Percentiles rank a stretch among this genome's conserved stretches.
Evolutionary conservation across 2,329 filamentous ascomycete genomes (phyloP).

Genomic region (Penicillium occitanis): DNA sequence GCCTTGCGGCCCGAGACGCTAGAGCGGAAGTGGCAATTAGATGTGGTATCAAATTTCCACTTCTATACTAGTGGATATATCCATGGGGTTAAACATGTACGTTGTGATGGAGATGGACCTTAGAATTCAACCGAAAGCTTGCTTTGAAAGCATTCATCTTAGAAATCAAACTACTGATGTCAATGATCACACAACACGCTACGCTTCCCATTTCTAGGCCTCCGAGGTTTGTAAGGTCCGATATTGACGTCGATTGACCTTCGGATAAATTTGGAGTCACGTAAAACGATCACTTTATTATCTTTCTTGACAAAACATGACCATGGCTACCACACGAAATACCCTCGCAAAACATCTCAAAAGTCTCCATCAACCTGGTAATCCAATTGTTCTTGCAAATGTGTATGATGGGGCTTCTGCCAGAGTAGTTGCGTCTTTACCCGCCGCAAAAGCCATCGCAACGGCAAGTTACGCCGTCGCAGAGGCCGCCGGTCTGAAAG

Average conservation of each 20-base stretch:
- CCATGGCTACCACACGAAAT: background rate
- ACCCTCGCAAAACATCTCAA: background rate
- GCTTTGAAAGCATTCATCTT: background rate
- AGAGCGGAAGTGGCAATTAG: background rate
- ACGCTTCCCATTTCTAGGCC: background rate
- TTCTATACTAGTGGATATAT: background rate
- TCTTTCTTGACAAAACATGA: background rate
- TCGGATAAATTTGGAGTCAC: background rate
- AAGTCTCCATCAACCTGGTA: background rate
- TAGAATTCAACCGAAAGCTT: background rate
- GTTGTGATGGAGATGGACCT: background rate
- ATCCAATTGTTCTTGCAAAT: background rate
- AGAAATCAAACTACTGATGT: background rate
- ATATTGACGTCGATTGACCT: background rate
- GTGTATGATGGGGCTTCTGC: constrained; percentile 3
- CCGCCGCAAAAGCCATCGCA: constrained; percentile 44
- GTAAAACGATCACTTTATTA: background rate
- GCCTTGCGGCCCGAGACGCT: background rate
- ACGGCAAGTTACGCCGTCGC: constrained; percentile 56
- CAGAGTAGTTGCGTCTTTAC: background rate
- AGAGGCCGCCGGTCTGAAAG: constrained; percentile 45
- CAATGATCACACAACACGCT: background rate
- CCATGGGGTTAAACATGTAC: background rate
- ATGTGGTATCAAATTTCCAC: background rate
- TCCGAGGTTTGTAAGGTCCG: background rate